Evolutionary conservation across 1,284 basidiomycete genomes (phyloP).

Genomic region (Veloboletus limbatus): DNA sequence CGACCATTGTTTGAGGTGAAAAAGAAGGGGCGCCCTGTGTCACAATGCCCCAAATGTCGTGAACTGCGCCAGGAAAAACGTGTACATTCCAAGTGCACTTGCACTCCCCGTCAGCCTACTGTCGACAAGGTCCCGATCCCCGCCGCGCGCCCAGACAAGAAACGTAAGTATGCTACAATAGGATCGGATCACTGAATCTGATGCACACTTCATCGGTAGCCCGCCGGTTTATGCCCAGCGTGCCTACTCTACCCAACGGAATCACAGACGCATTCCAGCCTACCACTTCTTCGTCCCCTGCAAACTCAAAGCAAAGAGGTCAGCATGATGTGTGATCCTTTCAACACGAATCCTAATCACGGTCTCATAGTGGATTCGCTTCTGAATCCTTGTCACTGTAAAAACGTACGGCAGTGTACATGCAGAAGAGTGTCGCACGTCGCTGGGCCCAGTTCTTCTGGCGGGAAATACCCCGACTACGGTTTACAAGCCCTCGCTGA

Average conservation of each 20-base stretch:
- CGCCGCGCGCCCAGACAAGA: conserved; percentile 41
- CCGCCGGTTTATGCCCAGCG: conserved; percentile 55
- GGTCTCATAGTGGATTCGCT: conserved; percentile 45
- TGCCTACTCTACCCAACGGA: conserved; percentile 62
- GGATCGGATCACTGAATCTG: too few relatives aligned
- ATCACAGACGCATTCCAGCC: conserved; percentile 45
- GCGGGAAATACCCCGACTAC: conserved; percentile 11
- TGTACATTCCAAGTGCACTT: conserved; percentile 74
- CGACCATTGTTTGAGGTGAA: conserved; percentile 83
- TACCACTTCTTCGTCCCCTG: conserved; percentile 8
- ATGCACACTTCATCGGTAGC: conserved; percentile 34
- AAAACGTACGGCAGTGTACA: conserved; percentile 52
- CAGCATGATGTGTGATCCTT: conserved; percentile 8
- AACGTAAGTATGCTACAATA: conserved; percentile 43
- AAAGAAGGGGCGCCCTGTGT: conserved; percentile 82
- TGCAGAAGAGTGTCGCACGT: conserved; percentile 38
- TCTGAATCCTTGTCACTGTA: conserved; percentile 63
- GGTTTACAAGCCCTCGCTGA: conserved; percentile 50
- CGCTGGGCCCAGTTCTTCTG: conserved; percentile 14
- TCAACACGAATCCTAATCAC: conserved; percentile 8
- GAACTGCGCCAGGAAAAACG: conserved; percentile 71
- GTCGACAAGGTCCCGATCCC: conserved; percentile 38
- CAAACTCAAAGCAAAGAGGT: conserved; percentile 57
- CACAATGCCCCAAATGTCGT: conserved; percentile 78
- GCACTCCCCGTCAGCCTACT: conserved; percentile 40